These are phyloP conservation scores for Bretschneidera sinensis DNA, from an alignment of 345 rosid species.

Conservation along the genomic window DNA sequence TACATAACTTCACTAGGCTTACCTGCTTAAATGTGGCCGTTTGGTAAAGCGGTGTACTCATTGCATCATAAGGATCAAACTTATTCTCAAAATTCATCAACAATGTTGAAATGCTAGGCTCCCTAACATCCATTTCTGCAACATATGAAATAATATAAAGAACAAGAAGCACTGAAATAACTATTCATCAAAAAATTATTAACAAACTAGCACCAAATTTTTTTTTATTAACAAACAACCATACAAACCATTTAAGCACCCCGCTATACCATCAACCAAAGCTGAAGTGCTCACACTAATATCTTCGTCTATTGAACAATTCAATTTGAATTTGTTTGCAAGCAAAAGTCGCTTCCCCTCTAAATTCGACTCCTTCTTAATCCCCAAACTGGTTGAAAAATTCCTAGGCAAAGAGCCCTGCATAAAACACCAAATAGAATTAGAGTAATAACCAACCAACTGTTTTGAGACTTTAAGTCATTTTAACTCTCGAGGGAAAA, in stretches of 20 bases:
- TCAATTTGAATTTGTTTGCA: slow-evolving; percentile 30
- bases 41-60: slow-evolving; percentile 89
- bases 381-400: slow-evolving; percentile 16
- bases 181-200: neutral
- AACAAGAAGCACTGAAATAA: neutral
- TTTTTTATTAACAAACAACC: no score
- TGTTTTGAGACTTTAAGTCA: no score
- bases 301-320: slow-evolving; percentile 38
- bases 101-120: slow-evolving; percentile 64
- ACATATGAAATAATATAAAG: slow-evolving; percentile 6
- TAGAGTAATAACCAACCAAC: neutral
- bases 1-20: neutral
- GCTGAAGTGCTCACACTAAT: slow-evolving; percentile 44
- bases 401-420: slow-evolving; percentile 32
- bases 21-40: slow-evolving; percentile 96
- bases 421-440: slow-evolving; percentile 14
- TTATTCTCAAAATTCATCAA: slow-evolving; percentile 61
- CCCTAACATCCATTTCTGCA: slow-evolving; percentile 44
- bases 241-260: slow-evolving; percentile 36
- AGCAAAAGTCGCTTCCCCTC: slow-evolving; percentile 21
- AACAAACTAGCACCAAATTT: no score
- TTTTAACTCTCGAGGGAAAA: neutral
- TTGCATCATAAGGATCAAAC: slow-evolving; percentile 81
- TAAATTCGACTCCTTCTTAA: slow-evolving; percentile 24
- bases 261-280: slow-evolving; percentile 26